Percentiles rank a stretch among this genome's conserved stretches.
Evolutionary conservation across 2,329 filamentous ascomycete genomes (phyloP).

Genomic region (Ophiostoma pallidulum): DNA sequence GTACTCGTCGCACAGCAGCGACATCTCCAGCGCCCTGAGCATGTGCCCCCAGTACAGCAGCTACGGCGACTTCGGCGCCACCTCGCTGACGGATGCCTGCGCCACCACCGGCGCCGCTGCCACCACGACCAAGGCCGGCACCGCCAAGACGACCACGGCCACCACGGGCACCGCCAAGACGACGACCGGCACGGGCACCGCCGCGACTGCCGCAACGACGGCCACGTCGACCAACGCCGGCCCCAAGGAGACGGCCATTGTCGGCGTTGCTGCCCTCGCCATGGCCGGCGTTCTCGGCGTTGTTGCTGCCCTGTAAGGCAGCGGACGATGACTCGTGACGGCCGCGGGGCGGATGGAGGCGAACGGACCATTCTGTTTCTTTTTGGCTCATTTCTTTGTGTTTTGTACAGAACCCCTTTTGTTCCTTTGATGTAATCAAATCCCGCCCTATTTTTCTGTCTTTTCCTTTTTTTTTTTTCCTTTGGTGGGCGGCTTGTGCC

Average conservation of each 20-base stretch:
- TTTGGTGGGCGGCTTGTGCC: no score
- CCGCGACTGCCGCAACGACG: not conserved
- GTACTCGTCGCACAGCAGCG: slow-evolving; percentile 18
- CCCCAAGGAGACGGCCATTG: slow-evolving; percentile 1
- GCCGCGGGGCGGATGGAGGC: no score
- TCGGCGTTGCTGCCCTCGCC: slow-evolving; percentile 5
- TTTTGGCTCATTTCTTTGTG: no score
- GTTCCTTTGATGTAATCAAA: no score
- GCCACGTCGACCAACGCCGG: slow-evolving; percentile 6
- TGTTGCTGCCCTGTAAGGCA: slow-evolving; percentile 5
- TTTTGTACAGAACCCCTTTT: no score
- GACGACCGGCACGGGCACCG: not conserved
- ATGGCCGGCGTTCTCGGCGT: slow-evolving; percentile 3
- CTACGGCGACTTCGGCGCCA: slow-evolving; percentile 4
- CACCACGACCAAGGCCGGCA: not conserved
- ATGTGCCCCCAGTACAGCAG: slow-evolving; percentile 20
- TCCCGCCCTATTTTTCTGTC: no score
- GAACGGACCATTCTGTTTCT: no score
- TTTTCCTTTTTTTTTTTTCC: no score
- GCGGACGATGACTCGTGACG: no score
- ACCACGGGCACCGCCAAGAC: not conserved
- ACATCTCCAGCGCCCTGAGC: slow-evolving; percentile 17
- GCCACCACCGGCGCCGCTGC: not conserved
- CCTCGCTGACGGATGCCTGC: no score
- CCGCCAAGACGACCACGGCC: not conserved